Percentiles rank a stretch among this genome's conserved stretches.
These are phyloP conservation scores for Nannizziopsis barbatae DNA, from an alignment of 2,329 filamentous ascomycete species.

Conservation along the genomic window DNA sequence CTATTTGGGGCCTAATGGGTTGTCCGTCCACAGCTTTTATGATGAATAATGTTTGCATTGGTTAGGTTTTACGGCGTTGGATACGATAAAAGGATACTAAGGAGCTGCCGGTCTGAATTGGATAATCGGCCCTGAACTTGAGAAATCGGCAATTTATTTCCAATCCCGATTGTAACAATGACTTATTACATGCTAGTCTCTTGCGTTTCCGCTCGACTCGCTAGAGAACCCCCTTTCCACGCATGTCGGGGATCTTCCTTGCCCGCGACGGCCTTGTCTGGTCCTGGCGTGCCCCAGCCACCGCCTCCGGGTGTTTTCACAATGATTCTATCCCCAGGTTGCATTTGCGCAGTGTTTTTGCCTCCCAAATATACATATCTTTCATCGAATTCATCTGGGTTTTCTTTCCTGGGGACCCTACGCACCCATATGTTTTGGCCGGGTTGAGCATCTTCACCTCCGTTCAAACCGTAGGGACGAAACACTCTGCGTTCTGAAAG, in stretches of 20 bases:
- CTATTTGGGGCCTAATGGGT: neutral
- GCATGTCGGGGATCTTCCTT: conserved; percentile 47
- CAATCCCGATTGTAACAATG: neutral
- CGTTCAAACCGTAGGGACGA: conserved; percentile 65
- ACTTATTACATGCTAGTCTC: conserved; percentile 34
- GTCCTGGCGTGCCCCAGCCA: conserved; percentile 35
- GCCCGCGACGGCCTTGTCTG: conserved; percentile 41
- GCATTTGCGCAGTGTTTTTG: conserved; percentile 26
- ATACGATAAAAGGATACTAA: no score
- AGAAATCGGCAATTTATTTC: neutral
- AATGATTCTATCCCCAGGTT: conserved; percentile 29
- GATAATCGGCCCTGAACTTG: no score
- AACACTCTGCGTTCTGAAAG: conserved; percentile 62
- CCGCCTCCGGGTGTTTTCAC: conserved; percentile 31
- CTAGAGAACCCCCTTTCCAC: conserved; percentile 52
- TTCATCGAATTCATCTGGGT: conserved; percentile 18
- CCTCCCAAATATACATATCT: conserved; percentile 22
- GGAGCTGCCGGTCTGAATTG: no score
- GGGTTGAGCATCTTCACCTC: conserved; percentile 63
- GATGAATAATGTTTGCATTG: neutral
- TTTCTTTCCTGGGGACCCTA: conserved; percentile 44
- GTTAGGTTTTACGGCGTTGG: no score
- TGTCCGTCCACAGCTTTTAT: neutral
- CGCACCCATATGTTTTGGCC: conserved; percentile 78
- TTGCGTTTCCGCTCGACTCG: conserved; percentile 38